These are phyloP conservation scores for Paraphaeosphaeria sporulosa DNA, from an alignment of 2,329 filamentous ascomycete genomes.

Conservation along the genomic window DNA sequence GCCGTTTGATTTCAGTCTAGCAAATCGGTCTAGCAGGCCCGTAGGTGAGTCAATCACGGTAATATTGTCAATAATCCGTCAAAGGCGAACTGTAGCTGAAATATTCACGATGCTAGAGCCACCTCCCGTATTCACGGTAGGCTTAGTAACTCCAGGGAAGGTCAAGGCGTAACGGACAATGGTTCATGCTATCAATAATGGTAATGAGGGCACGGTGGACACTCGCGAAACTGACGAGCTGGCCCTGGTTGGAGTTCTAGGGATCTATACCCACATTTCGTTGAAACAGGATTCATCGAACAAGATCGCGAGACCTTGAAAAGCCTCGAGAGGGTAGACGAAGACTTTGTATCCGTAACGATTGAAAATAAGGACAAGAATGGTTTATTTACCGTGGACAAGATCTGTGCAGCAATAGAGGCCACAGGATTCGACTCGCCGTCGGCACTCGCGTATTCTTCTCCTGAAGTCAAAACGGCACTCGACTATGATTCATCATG, in stretches of 20 bases:
- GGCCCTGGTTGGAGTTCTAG: conserved; percentile 2
- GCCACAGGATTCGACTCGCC: conserved; percentile 74
- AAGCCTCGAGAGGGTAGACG: conserved; percentile 2
- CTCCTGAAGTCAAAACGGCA: conserved; percentile 59
- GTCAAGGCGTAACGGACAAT: background rate
- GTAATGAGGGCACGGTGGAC: background rate
- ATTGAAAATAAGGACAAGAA: background rate
- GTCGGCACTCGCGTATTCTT: conserved; percentile 69
- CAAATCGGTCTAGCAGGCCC: no score
- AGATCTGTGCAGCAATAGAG: conserved; percentile 71
- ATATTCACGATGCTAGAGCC: background rate
- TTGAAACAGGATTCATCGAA: background rate
- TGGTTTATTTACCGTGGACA: conserved; percentile 49
- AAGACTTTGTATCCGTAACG: background rate
- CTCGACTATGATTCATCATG: conserved; percentile 66
- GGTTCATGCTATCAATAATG: background rate
- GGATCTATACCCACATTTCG: conserved; percentile 9
- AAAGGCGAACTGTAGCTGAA: background rate
- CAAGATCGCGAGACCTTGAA: background rate
- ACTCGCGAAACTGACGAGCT: background rate
- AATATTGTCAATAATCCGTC: no score
- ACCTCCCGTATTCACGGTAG: background rate
- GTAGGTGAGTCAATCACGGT: no score
- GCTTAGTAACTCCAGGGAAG: conserved; percentile 1
- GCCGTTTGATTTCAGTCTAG: conserved; percentile 12